Evolutionary conservation across 768 basidiomycete species (phyloP), one percentile per base, ranked within the genome.

Genomic region (Agaricus bisporus): DNA sequence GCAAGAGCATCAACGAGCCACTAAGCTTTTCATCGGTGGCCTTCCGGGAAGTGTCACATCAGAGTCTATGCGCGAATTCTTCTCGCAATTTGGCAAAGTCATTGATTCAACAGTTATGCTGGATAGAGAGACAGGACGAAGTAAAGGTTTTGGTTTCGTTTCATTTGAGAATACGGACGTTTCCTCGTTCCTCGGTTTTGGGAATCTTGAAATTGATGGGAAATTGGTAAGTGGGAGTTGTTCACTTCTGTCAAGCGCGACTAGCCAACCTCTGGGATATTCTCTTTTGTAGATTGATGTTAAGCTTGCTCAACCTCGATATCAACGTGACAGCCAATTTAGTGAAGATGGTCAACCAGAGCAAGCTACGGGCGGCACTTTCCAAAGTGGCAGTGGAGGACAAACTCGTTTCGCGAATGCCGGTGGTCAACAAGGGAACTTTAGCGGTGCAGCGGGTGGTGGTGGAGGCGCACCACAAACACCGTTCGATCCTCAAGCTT

Each of bases 21-120:
- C 92, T 18, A 98, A 98, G 64, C 74, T 98, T 42, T 99, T 99
- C 66, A 95, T 99, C 32, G 95, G 97, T 41, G 93, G 95, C 18
- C 78, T 99, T 1, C 88, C 95, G 2, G 86, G 88, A 15, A 85
- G 85, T 51, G 94, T 98, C 32, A 98, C 94, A 4, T 91, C 91
- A 18, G 94, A 97, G 62, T 88, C 86, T 0, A 90, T 98, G 86
- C 85, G 89, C 59, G 83, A 85, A 49, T 98, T 90, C 73, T 95
- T 98, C 71, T 84, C 86, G 41, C 88, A 95, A 66, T 98, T 89
- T 61, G 97, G 97, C 56, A 87, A 86, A 60, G 94, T 99, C 58
- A 88, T 97, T 62, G 95, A 99, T 67, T 94, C 95, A 42, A 98
- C 95, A 1, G 93, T 99, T 60, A 99, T 98, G 97, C 78, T 97